Evolutionary conservation across 805 yeast genomes (phyloP).

Genomic region (Nakazawaea pomicola): DNA sequence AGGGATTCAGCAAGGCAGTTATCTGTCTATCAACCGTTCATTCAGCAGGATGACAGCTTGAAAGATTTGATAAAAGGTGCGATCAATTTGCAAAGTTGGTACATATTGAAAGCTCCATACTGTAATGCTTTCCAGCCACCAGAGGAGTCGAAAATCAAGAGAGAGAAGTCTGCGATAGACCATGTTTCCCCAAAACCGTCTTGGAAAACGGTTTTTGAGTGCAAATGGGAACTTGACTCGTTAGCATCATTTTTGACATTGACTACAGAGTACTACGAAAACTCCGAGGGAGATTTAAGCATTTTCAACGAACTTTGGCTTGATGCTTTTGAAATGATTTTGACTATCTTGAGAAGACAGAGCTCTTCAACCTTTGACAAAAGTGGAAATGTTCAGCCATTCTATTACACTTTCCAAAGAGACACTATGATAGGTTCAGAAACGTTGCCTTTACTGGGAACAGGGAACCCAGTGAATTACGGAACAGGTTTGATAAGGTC

Average conservation of each 20-base stretch:
- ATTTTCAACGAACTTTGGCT: constrained; percentile 51
- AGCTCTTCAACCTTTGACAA: constrained; percentile 54
- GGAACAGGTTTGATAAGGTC: constrained; percentile 72
- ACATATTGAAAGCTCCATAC: constrained; percentile 60
- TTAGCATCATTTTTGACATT: constrained; percentile 76
- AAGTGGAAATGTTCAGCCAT: constrained; percentile 41
- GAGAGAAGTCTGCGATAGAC: constrained; percentile 53
- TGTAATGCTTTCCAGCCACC: constrained; percentile 95
- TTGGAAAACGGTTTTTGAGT: constrained; percentile 73
- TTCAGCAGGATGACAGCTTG: constrained; percentile 45
- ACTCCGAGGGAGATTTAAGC: constrained; percentile 44
- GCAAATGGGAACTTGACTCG: constrained; percentile 86
- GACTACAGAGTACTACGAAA: constrained; percentile 61
- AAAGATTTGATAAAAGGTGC: constrained; percentile 65
- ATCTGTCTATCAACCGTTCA: constrained; percentile 64
- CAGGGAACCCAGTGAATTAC: constrained; percentile 76
- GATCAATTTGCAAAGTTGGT: constrained; percentile 70
- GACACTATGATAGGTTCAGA: constrained; percentile 74
- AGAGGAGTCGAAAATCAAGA: constrained; percentile 38
- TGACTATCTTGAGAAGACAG: constrained; percentile 54
- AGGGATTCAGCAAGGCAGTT: constrained; percentile 84
- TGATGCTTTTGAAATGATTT: constrained; percentile 46
- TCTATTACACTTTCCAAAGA: constrained; percentile 66
- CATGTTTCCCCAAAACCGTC: constrained; percentile 65
- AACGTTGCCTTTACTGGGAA: constrained; percentile 72